Evolutionary conservation across 106 monocot genomes (phyloP).

Genomic region (Gastrodia elata): DNA sequence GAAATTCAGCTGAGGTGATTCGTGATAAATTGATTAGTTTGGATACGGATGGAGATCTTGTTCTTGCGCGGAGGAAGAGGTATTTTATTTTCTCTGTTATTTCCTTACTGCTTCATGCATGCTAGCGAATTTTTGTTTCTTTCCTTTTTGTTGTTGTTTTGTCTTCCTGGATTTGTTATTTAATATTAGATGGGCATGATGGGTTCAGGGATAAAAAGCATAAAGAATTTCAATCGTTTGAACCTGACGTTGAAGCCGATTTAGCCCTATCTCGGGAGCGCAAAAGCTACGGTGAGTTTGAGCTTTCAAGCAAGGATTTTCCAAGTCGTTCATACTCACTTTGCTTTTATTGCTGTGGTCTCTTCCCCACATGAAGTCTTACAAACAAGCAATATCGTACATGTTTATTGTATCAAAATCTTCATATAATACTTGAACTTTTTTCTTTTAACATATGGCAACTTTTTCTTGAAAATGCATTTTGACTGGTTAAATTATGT

Average conservation of each 20-base stretch:
- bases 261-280: background rate
- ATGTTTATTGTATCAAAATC: background rate
- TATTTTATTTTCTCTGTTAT: background rate
- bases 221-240: background rate
- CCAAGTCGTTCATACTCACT: background rate
- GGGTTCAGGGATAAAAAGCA: background rate
- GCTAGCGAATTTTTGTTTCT: background rate
- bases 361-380: background rate
- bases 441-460: background rate
- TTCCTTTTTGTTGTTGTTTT: background rate
- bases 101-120: background rate
- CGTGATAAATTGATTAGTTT: background rate
- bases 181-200: background rate
- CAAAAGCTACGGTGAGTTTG: background rate
- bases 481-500: background rate
- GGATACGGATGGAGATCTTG: slow-evolving; percentile 38
- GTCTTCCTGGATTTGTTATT: background rate
- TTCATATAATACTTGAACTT: background rate
- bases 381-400: background rate
- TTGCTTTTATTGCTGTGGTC: background rate
- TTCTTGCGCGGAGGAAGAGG: slow-evolving; percentile 16
- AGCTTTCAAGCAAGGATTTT: background rate
- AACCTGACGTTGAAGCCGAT: background rate
- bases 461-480: background rate
- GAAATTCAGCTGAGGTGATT: background rate